Percentiles rank a stretch among this genome's conserved stretches.
phyloP scores from a whole-genome alignment of 768 basidiomycete species.

The Suillus bovinus region DNA sequence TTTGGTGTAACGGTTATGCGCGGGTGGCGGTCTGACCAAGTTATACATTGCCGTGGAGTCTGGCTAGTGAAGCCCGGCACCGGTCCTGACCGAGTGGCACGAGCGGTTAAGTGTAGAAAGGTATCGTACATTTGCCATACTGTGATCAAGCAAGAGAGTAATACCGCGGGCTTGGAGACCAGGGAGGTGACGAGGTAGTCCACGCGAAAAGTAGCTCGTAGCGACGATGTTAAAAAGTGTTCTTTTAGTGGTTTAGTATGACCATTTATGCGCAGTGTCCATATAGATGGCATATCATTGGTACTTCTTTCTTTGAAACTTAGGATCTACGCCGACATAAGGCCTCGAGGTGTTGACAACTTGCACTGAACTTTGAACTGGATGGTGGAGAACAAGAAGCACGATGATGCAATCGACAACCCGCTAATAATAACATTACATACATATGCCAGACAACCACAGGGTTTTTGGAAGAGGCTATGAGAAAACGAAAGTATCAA shows the following conservation, averaged over 20 bases:
- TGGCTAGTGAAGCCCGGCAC: neutral
- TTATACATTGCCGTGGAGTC: no score
- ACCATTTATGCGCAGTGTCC: no score
- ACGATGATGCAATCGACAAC: slow-evolving; percentile 8
- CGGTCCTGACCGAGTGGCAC: neutral
- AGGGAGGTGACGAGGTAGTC: neutral
- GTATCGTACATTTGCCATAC: neutral
- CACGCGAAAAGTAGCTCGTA: neutral
- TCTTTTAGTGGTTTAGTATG: no score
- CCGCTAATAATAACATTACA: slow-evolving; percentile 26
- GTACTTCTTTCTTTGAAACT: neutral
- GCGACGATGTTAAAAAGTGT: no score
- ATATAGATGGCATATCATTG: neutral
- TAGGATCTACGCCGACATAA: neutral
- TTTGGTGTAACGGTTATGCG: no score
- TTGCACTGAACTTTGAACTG: neutral
- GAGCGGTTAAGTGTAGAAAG: neutral
- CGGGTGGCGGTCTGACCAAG: no score
- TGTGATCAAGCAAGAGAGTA: neutral
- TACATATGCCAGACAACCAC: slow-evolving; percentile 8
- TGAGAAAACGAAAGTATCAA: slow-evolving; percentile 9
- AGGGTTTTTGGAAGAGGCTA: slow-evolving; percentile 6
- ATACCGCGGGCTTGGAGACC: neutral
- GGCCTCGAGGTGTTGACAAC: neutral
- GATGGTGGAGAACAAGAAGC: neutral